These are phyloP conservation scores for Trametes gibbosa DNA, from an alignment of 768 basidiomycete genomes.

Conservation along the genomic window DNA sequence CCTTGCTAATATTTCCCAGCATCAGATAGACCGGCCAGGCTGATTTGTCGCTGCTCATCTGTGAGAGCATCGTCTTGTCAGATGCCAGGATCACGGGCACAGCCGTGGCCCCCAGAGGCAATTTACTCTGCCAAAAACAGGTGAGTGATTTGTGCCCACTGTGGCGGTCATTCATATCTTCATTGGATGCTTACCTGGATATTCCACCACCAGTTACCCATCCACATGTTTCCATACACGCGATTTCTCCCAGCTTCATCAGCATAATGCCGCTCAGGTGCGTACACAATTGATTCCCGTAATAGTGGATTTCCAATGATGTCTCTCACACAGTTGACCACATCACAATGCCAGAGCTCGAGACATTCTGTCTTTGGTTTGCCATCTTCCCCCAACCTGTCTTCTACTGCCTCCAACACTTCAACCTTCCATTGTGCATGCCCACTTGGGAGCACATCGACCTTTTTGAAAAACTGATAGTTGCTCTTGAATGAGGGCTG, in stretches of 20 bases:
- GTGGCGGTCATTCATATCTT: not conserved
- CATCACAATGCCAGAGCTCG: constrained; percentile 27
- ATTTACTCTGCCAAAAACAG: not conserved
- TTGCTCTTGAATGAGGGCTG: constrained; percentile 29
- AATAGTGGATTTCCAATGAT: constrained; percentile 31
- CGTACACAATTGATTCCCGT: constrained; percentile 28
- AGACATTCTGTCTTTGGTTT: constrained; percentile 11
- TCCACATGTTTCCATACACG: constrained; percentile 21
- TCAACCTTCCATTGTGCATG: constrained; percentile 25
- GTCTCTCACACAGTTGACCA: constrained; percentile 28
- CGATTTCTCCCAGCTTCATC: constrained; percentile 23
- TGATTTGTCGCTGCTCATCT: constrained; percentile 37
- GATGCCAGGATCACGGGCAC: constrained; percentile 44
- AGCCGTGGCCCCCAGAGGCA: constrained; percentile 25
- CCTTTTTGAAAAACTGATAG: constrained; percentile 21
- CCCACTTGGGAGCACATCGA: constrained; percentile 29
- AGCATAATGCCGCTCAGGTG: constrained; percentile 6
- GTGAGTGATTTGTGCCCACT: too few relatives aligned
- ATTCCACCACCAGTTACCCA: constrained; percentile 28
- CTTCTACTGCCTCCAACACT: constrained; percentile 11
- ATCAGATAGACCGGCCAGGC: constrained; percentile 34
- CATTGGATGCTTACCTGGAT: constrained; percentile 21
- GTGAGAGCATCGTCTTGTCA: constrained; percentile 44
- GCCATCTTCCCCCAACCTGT: constrained; percentile 10
- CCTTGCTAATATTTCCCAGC: constrained; percentile 30